Evolutionary conservation across 164 flowering plant genomes (phyloP).

Genomic region (Nymphaea thermarum): DNA sequence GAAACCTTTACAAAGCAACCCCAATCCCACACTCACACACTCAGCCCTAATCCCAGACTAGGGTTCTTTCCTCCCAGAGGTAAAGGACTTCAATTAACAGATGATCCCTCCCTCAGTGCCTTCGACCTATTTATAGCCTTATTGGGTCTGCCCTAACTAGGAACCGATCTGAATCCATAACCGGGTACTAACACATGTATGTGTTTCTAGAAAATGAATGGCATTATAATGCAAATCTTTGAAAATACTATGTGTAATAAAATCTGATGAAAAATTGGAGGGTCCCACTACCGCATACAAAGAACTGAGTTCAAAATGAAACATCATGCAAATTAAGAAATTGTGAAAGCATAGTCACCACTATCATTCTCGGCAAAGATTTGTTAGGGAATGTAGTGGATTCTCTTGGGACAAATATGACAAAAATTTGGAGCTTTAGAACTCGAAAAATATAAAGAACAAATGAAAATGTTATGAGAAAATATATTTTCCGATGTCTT

Average conservation of each 20-base stretch:
- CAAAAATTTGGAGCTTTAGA: not conserved
- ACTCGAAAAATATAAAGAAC: not conserved
- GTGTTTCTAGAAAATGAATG: not conserved
- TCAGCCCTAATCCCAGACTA: too few species aligned
- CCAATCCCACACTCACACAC: not conserved
- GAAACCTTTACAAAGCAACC: too few species aligned
- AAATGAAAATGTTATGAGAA: not conserved
- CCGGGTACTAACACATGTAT: not conserved
- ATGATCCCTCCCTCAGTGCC: not conserved
- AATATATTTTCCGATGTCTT: not conserved
- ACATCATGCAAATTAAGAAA: not conserved
- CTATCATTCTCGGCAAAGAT: not conserved
- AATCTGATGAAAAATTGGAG: not conserved
- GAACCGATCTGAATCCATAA: not conserved
- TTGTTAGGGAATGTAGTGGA: not conserved
- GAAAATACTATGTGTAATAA: not conserved
- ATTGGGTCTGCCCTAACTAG: not conserved
- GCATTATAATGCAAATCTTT: not conserved
- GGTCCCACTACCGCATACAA: not conserved
- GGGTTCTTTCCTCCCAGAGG: not conserved
- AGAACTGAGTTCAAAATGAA: not conserved
- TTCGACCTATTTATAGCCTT: too few species aligned
- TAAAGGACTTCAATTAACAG: not conserved
- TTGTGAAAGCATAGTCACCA: not conserved
- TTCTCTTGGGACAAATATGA: not conserved